Base-by-base conservation (phyloP, 179 eudicot species). In the Patellifolia procumbens region DNA sequence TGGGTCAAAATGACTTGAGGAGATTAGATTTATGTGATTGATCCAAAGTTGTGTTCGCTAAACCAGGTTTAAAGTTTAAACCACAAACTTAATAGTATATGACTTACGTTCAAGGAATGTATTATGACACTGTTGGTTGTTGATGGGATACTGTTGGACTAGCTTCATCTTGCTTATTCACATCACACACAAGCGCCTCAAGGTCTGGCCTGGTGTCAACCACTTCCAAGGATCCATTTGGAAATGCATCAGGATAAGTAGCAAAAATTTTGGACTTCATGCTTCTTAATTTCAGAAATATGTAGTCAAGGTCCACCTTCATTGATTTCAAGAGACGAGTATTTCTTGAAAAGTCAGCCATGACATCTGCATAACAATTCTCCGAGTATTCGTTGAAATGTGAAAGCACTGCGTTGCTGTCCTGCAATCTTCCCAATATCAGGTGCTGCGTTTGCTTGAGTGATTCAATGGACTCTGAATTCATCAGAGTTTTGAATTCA, bases 261-360 rank as follows among this genome's bases (percentile, higher is more conserved):
- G 89, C 92, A 76, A 75, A 48, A 49, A 95, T 83, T 83, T 89
- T 93, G 61, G 82, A 72, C 81, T 95, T 95, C 88, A 95, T 80
- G 89, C 87, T 91, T 86, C 99, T 93, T 79, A 95, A 81, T 80
- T 95, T 95, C 74, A 72, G 91, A 82, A 93, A 95, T 75, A 95
- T 87, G 83, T 95, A 88, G 79, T 95, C 99, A 63, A 95, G 97
- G 85, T 95, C 99, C 2, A 88, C 76, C 82, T 93, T 93, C 92
- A 95, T 95, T 12, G 99, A 87, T 80, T 77, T 88, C 81, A 95
- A 71, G 58, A 91, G 84, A 34, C 90, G 93, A 5, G 98, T 87
- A 76, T 91, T 90, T 82, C 79, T 89, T 0, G 98, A 79, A 51
- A 95, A 89, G 74, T 93, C 97, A 13, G 82, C 79, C 74, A 89